Evolutionary conservation across 2,329 filamentous ascomycete genomes (phyloP), one percentile per base, ranked within the genome.

Genomic region (Colletotrichum gigasporum): DNA sequence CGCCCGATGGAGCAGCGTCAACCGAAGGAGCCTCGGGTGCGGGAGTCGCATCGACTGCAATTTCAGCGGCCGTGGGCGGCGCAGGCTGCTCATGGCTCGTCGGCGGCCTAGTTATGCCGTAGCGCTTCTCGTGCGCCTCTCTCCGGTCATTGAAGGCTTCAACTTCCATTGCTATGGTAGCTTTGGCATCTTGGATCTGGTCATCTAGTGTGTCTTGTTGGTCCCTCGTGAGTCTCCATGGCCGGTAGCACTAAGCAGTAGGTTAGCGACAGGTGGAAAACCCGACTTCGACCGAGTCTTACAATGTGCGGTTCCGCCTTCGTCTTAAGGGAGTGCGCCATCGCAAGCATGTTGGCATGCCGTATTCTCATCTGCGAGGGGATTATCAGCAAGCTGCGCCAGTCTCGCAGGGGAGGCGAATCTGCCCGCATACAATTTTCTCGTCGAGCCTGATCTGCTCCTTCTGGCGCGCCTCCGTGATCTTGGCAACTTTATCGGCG

Each of bases 391-490:
- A 69, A 35, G 57, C 48, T 30, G 57, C 62, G 48, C 18, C 26
- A 37, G 6, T 12, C 35, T 18, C 24, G 28, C 56, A 47, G 37
- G 42, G 26, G 44, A 44, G 10, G 30, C 44, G n/a, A n/a, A n/a
- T 10, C 16, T 22, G 52, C 20, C 18, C 22, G 84, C 91, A 69
- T 80, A 97, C 94, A 75, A 89, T 87, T 78, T 91, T 83, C 76
- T 91, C 89, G 68, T 97, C 92, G 71, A 93, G 93, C 45, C 85
- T 81, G 69, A 88, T 85, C 78, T 96, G 92, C 76, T 94, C 90
- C 62, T 82, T 82, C 77, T 84, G 85, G 65, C 93, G 85, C 69
- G 85, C 78, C 53, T 79, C 82, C 53, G 83, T 83, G 65, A 93
- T 78, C 71, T 87, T 86, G 42, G 90, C 87, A 53, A 88, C 79